Base-by-base conservation (phyloP, 108 stramenopile genomes). In the Pseudonitzschia multistriata region DNA sequence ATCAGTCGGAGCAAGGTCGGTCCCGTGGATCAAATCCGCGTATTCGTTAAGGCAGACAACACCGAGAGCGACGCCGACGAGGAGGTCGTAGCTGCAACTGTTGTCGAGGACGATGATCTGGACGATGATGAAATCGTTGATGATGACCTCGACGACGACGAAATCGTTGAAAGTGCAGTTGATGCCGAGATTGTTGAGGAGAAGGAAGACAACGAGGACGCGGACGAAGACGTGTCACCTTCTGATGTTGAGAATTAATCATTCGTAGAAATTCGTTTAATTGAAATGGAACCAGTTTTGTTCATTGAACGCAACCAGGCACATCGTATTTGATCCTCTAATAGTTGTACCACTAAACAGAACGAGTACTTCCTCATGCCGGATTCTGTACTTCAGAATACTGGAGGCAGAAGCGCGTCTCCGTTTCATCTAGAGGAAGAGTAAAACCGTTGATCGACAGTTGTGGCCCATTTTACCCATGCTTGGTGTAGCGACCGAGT, bases 1-100 rank as follows among this genome's bases (percentile, higher is more conserved):
- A 66, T 92, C 42, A 92, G 88, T 74, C 83, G 88, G 3, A 81
- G 73, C 49, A 78, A 69, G 39, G 73, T 83, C 21, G 87, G 88
- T 11, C 27, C 81, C 14, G 76, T 87, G 11, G 91, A 92, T 21
- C 83, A 87, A 67, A 47, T 88, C 0, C 85, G 91, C 5, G 87
- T 92, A 15, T 92, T 89, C 68, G 81, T 85, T 15, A 73, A 83
- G 76, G 33, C 53, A 31, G 73, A 71, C 35, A 76, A 71, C n/a
- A 70, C 68, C 35, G 68, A 71, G 42, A 57, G 29, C 11, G 83
- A 78, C 0, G 79, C 76, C 11, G 11, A 6, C 8, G 42, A 45
- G 42, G 73, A 67, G 5, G 68, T 74, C 62, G 65, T 53, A 3
- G 49, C 35, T 37, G 40, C 19, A n/a, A 5, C 28, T 31, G 54